Base-by-base conservation (phyloP, 768 basidiomycete genomes). In the Lactarius pseudohatsudake region DNA sequence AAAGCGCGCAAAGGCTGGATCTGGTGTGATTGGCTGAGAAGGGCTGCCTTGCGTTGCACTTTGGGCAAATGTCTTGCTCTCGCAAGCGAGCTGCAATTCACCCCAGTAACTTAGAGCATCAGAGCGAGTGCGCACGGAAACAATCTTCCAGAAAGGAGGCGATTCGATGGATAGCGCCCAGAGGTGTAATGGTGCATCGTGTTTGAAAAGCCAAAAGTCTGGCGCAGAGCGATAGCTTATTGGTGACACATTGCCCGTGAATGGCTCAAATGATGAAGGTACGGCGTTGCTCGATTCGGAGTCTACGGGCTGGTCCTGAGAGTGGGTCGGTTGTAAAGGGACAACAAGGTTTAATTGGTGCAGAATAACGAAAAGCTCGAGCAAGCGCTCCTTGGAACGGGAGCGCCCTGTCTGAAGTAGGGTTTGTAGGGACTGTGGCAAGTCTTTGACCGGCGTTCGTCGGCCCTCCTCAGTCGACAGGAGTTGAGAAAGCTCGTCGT, bases 301-400 rank as follows among this genome's bases (percentile, higher is more conserved):
- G 34, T 75, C 78, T 60, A 89, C 76, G 67, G 76, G 77, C 2
- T 87, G 81, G 36, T 70, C 73, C 4, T 72, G 73, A 3, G 80
- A 78, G 10, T 73, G 74, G 5, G 84, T 82, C 0, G 79, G 76
- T 41, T 79, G 77, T 45, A 93, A 74, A 10, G 92, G 90, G 3
- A 80, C 80, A 8, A 84, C 82, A 22, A 93, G 70, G n/a, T 82
- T 79, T 40, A 95, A 79, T 0, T 76, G 77, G 20, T 80, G 78
- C 34, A 96, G 77, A 18, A 86, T 77, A 54, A 85, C 82, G 20
- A 95, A 71, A 36, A 89, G 75, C 54, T 90, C 86, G 22, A 87
- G 76, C 62, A 93, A 73, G 36, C 88, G 82, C 15, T 82, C 80
- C 50, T 85, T 83, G n/a, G 83, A 78, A 61, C 85, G 79, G 11